Conservation (phyloP, 352 stramenopile genomes). For the Hyaloperonospora arabidopsidis region DNA sequence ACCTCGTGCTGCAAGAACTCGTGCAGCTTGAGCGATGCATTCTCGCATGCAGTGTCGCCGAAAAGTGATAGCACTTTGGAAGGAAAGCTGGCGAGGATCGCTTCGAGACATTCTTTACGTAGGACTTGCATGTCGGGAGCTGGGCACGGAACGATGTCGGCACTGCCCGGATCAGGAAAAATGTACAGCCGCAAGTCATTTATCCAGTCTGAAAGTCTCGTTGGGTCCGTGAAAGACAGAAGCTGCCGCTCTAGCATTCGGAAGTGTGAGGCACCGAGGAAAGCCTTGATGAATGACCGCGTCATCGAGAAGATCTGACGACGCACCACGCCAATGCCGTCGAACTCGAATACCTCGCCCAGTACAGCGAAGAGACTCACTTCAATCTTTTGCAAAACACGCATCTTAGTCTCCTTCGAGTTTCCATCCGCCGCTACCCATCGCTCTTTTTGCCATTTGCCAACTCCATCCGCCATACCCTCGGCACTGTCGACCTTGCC, state of each 20-base stretch:
- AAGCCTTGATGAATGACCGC: constrained; percentile 73
- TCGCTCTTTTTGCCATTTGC: constrained; percentile 51
- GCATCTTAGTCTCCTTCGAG: constrained; percentile 77
- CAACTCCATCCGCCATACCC: constrained; percentile 52
- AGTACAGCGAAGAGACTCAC: constrained; percentile 67
- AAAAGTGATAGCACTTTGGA: constrained; percentile 70
- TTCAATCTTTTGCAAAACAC: constrained; percentile 71
- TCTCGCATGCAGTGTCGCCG: constrained; percentile 63
- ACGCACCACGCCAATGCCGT: constrained; percentile 72
- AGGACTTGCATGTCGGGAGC: constrained; percentile 42
- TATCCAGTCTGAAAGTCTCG: constrained; percentile 51
- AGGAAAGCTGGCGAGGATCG: constrained; percentile 62
- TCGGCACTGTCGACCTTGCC: constrained; percentile 3
- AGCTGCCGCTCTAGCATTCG: constrained; percentile 76
- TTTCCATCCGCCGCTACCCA: constrained; percentile 59
- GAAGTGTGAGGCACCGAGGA: constrained; percentile 73
- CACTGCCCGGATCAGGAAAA: constrained; percentile 35
- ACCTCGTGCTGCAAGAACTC: constrained; percentile 83
- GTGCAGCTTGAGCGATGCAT: constrained; percentile 74
- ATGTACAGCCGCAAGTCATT: constrained; percentile 50
- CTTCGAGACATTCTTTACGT: constrained; percentile 58
- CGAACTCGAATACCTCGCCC: constrained; percentile 80
- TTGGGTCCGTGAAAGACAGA: constrained; percentile 69
- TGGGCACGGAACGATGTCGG: constrained; percentile 11
- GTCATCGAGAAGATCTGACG: constrained; percentile 81